Percentiles rank a stretch among this genome's conserved stretches.
These are phyloP conservation scores for Podaxis sp. DNA, from an alignment of 768 basidiomycete genomes.

Conservation along the genomic window DNA sequence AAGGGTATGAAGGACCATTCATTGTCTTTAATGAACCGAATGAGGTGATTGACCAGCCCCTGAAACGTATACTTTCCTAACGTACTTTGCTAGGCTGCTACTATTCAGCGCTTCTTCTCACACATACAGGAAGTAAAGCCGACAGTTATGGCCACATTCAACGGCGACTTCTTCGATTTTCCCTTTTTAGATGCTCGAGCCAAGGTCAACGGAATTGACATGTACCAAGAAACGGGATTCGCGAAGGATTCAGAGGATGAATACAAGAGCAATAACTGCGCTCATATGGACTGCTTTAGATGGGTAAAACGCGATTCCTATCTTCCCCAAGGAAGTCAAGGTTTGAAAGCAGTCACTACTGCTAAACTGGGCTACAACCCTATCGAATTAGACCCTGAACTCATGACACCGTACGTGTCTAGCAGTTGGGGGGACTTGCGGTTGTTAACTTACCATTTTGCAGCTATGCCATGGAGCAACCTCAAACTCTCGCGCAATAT, in stretches of 20 bases:
- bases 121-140: conserved; percentile 94
- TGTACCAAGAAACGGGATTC: conserved; percentile 95
- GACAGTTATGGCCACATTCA: conserved; percentile 97
- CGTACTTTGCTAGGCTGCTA: conserved; percentile 55
- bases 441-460: conserved; percentile 8
- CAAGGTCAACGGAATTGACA: conserved; percentile 88
- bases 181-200: conserved; percentile 91
- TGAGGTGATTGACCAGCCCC: conserved; percentile 54
- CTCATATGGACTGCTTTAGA: conserved; percentile 99
- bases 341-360: conserved; percentile 96
- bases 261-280: conserved; percentile 89
- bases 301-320: conserved; percentile 99
- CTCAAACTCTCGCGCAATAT: conserved; percentile 92
- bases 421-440: background rate
- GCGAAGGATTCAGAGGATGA: conserved; percentile 90
- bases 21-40: conserved; percentile 92
- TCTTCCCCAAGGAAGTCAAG: conserved; percentile 96
- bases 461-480: conserved; percentile 96
- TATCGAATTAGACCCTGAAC: conserved; percentile 94
- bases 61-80: background rate
- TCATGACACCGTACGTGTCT: conserved; percentile 92
- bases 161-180: conserved; percentile 99
- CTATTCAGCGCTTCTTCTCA: conserved; percentile 86
- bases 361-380: conserved; percentile 96
- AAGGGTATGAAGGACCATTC: conserved; percentile 97